Conservation (phyloP, 1,139 yeast species). For the Blastobotrys serpentis region DNA sequence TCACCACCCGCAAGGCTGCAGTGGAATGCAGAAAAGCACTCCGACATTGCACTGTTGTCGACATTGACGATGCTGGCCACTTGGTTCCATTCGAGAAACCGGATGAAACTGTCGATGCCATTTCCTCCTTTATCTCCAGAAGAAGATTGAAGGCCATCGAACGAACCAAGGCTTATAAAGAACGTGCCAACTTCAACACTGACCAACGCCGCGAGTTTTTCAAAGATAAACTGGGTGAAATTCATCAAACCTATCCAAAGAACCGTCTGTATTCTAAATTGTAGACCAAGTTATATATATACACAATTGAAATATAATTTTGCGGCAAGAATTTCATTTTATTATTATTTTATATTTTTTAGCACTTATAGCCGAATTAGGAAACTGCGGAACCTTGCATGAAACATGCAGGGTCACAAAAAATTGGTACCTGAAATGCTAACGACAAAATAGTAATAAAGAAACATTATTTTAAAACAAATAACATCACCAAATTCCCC, state of each 20-base stretch:
- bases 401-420: neutral
- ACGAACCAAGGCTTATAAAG: slow-evolving; percentile 9
- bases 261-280: slow-evolving; percentile 13
- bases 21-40: slow-evolving; percentile 35
- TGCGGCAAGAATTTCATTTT: no score
- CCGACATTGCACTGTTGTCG: slow-evolving; percentile 38
- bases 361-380: neutral
- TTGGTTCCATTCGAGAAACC: slow-evolving; percentile 55
- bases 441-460: no score
- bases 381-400: neutral
- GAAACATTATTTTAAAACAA: neutral
- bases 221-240: neutral
- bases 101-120: slow-evolving; percentile 43
- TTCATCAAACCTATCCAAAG: slow-evolving; percentile 10
- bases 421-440: neutral
- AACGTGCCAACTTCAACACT: slow-evolving; percentile 10
- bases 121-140: slow-evolving; percentile 30
- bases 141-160: slow-evolving; percentile 22
- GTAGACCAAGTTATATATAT: slow-evolving; percentile 1
- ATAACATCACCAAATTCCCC: neutral
- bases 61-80: slow-evolving; percentile 52
- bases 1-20: slow-evolving; percentile 52
- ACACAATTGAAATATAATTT: neutral
- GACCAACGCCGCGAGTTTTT: slow-evolving; percentile 17
- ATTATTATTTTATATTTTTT: neutral